phyloP scores from a whole-genome alignment of 495 filamentous ascomycete genomes.

The Penicillium ochrochloron region DNA sequence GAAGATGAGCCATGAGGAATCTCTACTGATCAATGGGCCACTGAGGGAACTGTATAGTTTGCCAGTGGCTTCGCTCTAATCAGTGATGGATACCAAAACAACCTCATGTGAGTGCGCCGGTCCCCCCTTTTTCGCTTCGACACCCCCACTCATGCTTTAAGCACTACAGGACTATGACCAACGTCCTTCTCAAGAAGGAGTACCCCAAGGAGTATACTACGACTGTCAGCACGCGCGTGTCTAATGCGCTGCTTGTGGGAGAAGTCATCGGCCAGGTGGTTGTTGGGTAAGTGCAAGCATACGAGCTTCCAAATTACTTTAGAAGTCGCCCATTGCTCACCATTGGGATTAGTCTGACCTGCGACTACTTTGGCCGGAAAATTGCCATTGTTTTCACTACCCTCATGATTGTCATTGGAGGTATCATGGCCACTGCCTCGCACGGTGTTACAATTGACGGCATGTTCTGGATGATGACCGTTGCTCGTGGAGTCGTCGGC shows the following conservation, averaged over 20 bases:
- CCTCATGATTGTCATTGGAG: conserved; percentile 55
- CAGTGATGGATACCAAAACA: conserved; percentile 60
- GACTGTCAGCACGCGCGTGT: conserved; percentile 51
- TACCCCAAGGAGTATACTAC: conserved; percentile 53
- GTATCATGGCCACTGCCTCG: conserved; percentile 54
- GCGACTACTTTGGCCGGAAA: conserved; percentile 59
- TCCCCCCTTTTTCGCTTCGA: not conserved
- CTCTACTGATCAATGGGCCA: not conserved
- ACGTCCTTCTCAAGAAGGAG: conserved; percentile 53
- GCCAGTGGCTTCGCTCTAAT: conserved; percentile 55
- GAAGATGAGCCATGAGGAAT: not conserved
- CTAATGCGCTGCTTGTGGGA: conserved; percentile 58
- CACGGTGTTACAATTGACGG: conserved; percentile 51
- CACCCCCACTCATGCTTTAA: not conserved
- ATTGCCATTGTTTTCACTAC: conserved; percentile 56
- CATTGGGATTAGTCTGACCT: conserved; percentile 39
- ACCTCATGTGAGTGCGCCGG: conserved; percentile 43
- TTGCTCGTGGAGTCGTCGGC: conserved; percentile 53
- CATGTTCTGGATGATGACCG: conserved; percentile 61
- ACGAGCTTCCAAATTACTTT: not conserved
- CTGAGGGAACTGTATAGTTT: conserved; percentile 28
- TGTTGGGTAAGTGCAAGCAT: conserved; percentile 38
- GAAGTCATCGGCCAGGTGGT: conserved; percentile 57
- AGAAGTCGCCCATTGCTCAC: not conserved
- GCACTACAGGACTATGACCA: conserved; percentile 50